Base-by-base conservation (phyloP, 2,329 filamentous ascomycete species). In the Xylaria polymorpha region DNA sequence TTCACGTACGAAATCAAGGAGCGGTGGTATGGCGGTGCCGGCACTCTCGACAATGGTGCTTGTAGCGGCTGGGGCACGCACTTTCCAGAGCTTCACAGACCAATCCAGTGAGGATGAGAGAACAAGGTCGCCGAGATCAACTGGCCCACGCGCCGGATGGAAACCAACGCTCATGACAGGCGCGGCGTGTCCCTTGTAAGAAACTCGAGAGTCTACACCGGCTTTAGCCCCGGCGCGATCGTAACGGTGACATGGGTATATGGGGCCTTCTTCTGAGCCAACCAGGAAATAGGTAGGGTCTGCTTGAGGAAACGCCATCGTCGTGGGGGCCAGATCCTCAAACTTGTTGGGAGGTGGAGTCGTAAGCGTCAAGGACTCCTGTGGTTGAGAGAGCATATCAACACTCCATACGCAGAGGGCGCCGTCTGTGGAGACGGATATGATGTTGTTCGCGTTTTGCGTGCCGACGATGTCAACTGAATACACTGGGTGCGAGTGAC, bases 231-330 rank as follows among this genome's bases (percentile, higher is more conserved):
- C 96, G 6, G 97, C 96, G 72, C 97, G 93, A 81, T 99, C 96
- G 82, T 99, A 99, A 70, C 96, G 88, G 80, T 99, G 96, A 79
- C 97, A 98, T 0, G 96, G 94, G 81, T 96, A 97, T 72, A 99
- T 98, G 56, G 91, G 91, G 60, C 97, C 97, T 84, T 99, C 96
- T 83, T 99, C 96, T 35, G 94, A 97, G 48, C 97, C 96, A 41
- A 97, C 92, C 3, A 99, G 89, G 85, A 99, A 99, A 81, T 97
- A 98, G 0, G 96, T 99, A 3, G 96, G 96, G 77, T 99, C 97
- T 0, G 94, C 92, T 76, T 95, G 90, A 0, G 96, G 96, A 82
- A 99, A 99, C 18, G 94, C 93, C 82, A 99, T 92, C 80, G 93
- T 97, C 0, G 94, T 97, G 1, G 97, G 96, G 64, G 94, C 94